Percentiles rank a stretch among this genome's conserved stretches.
Conservation (phyloP, 768 basidiomycete species). For the Crepidotus variabilis region DNA sequence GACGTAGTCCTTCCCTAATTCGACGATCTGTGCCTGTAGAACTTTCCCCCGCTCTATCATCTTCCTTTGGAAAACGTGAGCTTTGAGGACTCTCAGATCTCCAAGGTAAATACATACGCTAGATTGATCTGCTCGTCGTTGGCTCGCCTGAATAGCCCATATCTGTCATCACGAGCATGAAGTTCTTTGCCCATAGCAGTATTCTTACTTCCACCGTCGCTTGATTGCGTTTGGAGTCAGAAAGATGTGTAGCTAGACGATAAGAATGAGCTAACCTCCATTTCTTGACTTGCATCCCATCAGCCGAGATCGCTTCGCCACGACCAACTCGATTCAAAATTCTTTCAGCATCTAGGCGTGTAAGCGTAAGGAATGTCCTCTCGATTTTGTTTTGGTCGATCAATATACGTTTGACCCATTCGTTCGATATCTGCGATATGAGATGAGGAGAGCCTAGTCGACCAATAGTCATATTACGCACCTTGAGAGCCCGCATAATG, state of each 20-base stretch:
- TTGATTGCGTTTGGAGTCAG: background rate
- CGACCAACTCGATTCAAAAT: background rate
- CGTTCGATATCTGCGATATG: background rate
- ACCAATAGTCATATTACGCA: background rate
- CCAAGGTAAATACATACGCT: background rate
- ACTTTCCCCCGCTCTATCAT: background rate
- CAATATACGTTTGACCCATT: slow-evolving; percentile 2
- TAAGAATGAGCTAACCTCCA: background rate
- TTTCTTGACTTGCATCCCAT: background rate
- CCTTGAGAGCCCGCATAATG: background rate
- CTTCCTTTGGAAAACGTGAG: background rate
- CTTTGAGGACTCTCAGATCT: background rate
- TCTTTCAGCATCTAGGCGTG: slow-evolving; percentile 1
- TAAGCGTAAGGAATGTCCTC: background rate
- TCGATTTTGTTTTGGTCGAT: slow-evolving; percentile 1
- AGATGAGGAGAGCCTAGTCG: background rate
- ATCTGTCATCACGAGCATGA: background rate
- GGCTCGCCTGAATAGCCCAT: background rate
- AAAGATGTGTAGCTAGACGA: background rate
- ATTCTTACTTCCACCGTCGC: background rate
- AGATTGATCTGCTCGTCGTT: background rate
- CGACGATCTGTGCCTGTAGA: background rate
- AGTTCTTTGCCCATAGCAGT: background rate
- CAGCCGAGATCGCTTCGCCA: background rate
- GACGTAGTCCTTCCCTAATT: background rate